Conservation (phyloP, 2,329 filamentous ascomycete genomes). For the Fusarium sp. region DNA sequence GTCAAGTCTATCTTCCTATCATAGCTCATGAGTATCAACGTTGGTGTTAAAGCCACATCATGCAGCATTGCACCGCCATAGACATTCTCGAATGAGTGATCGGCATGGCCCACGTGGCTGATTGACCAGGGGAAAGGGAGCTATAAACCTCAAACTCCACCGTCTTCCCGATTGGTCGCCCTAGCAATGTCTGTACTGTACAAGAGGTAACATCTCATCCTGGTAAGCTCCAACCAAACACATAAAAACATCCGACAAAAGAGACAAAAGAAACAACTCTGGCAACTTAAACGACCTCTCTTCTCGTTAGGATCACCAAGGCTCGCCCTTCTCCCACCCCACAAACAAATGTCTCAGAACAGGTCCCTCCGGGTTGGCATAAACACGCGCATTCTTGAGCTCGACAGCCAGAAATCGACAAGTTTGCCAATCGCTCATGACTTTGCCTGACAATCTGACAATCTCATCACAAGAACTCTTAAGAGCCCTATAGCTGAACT, state of each 20-base stretch:
- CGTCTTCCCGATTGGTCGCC: slow-evolving; percentile 39
- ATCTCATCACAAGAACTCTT: slow-evolving; percentile 10
- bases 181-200: not conserved
- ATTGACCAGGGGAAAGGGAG: slow-evolving; percentile 9
- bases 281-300: not conserved
- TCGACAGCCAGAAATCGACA: slow-evolving; percentile 28
- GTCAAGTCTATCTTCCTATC: slow-evolving; percentile 9
- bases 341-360: slow-evolving; percentile 23
- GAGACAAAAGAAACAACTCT: not conserved
- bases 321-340: slow-evolving; percentile 7
- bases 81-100: not conserved
- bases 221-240: not conserved
- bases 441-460: slow-evolving; percentile 13
- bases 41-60: slow-evolving; percentile 21
- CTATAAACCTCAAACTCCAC: slow-evolving; percentile 12
- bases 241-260: not conserved
- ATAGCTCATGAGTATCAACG: not conserved
- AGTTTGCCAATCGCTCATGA: slow-evolving; percentile 23
- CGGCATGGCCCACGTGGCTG: slow-evolving; percentile 34
- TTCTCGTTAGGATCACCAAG: not conserved
- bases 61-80: slow-evolving; percentile 14
- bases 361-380: slow-evolving; percentile 23
- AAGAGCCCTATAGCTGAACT: slow-evolving; percentile 4
- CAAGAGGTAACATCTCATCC: not conserved
- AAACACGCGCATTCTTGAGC: slow-evolving; percentile 17